phyloP scores from a whole-genome alignment of 2,329 filamentous ascomycete species.

The Amylocarpus encephaloides region DNA sequence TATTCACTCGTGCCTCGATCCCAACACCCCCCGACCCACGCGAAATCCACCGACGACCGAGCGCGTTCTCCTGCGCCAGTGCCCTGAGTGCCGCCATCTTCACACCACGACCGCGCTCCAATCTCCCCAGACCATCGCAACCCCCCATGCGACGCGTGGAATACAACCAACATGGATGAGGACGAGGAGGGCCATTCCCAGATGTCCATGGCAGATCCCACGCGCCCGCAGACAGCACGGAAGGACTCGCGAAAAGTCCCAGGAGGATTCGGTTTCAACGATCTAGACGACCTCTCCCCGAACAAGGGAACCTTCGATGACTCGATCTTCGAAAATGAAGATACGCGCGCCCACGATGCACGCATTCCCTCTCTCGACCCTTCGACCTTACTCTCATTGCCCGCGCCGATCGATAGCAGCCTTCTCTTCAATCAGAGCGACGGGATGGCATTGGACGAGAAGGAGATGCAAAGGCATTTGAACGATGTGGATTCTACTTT shows the following conservation, averaged over 20 bases:
- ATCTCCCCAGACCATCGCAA: neutral
- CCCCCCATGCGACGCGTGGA: slow-evolving; percentile 26
- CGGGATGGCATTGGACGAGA: slow-evolving; percentile 28
- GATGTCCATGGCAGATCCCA: slow-evolving; percentile 8
- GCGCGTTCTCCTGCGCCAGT: slow-evolving; percentile 9
- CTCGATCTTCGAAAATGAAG: slow-evolving; percentile 19
- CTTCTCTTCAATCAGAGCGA: slow-evolving; percentile 25
- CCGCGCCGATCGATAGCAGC: slow-evolving; percentile 27
- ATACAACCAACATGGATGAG: slow-evolving; percentile 26
- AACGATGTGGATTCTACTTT: slow-evolving; percentile 63
- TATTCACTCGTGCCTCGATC: neutral
- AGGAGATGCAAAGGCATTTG: slow-evolving; percentile 40
- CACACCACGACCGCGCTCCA: neutral
- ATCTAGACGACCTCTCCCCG: slow-evolving; percentile 25
- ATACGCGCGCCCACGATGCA: slow-evolving; percentile 17
- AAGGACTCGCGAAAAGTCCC: slow-evolving; percentile 25
- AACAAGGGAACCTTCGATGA: slow-evolving; percentile 23
- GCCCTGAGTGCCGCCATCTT: neutral
- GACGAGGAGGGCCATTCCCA: slow-evolving; percentile 20
- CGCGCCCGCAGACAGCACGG: slow-evolving; percentile 25
- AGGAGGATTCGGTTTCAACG: slow-evolving; percentile 25
- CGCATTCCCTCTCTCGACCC: slow-evolving; percentile 21
- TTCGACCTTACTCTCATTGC: slow-evolving; percentile 21
- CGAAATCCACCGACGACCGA: slow-evolving; percentile 10
- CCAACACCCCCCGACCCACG: neutral